Evolutionary conservation across 129 eudicot species (phyloP).

Genomic region (Lactuca sativa): DNA sequence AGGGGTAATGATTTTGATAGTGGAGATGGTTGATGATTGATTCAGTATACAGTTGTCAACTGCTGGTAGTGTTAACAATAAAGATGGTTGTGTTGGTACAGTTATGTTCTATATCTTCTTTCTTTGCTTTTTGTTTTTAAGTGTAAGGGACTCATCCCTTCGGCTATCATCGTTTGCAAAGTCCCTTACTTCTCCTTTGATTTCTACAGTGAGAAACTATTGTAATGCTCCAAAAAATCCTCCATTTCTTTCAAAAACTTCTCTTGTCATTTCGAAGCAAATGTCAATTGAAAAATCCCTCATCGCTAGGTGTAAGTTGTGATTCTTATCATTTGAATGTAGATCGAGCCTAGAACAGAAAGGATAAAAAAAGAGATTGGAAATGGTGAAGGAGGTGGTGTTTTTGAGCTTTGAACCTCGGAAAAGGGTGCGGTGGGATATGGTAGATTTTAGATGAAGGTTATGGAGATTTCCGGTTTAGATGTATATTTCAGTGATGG

Average conservation of each 20-base stretch:
- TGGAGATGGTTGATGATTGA: too few relatives aligned
- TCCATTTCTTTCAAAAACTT: constrained; percentile 46
- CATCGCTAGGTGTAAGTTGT: constrained; percentile 58
- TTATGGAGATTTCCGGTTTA: too few relatives aligned
- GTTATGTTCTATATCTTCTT: constrained; percentile 47
- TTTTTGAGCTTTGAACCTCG: too few relatives aligned
- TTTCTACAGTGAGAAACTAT: constrained; percentile 49
- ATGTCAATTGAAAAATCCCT: constrained; percentile 53
- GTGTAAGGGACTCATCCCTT: constrained; percentile 40
- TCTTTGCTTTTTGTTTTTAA: constrained; percentile 39
- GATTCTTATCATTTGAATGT: constrained; percentile 51
- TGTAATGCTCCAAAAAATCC: constrained; percentile 33
- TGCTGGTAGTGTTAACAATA: too few relatives aligned
- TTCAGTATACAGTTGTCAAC: too few relatives aligned
- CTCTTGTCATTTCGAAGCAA: constrained; percentile 61
- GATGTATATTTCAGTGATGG: too few relatives aligned
- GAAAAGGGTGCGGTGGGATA: too few relatives aligned
- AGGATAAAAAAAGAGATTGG: neutral
- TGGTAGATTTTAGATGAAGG: too few relatives aligned
- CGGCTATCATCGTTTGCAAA: constrained; percentile 37
- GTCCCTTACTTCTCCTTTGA: constrained; percentile 37
- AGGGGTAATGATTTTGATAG: too few relatives aligned
- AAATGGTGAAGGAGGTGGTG: too few relatives aligned
- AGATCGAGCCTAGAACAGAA: constrained; percentile 55
- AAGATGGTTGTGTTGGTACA: constrained; percentile 17